Evolutionary conservation across 306 rosid species (phyloP).

Genomic region (Castanea sativa): DNA sequence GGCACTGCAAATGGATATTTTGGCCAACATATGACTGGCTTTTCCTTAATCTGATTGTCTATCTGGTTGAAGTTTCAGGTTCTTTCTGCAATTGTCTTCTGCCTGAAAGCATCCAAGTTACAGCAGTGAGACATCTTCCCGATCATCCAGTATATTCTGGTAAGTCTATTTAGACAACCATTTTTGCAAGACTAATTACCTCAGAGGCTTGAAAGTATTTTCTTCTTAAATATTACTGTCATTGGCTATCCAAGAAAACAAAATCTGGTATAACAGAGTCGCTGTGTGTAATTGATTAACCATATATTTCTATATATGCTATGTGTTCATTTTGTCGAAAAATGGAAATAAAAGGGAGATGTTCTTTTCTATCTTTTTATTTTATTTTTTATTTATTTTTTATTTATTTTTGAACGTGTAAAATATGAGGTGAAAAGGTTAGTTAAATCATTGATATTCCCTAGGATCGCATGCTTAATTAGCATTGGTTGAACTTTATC

Average conservation of each 20-base stretch:
- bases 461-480: not conserved
- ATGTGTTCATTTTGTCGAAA: not conserved
- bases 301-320: not conserved
- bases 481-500: not conserved
- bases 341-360: not conserved
- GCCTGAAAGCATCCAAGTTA: slow-evolving; percentile 77
- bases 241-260: slow-evolving; percentile 13
- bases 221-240: slow-evolving; percentile 13
- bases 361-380: not conserved
- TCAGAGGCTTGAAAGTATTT: not conserved
- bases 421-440: not conserved
- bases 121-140: slow-evolving; percentile 80
- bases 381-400: no score
- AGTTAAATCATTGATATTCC: not conserved
- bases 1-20: not conserved
- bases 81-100: slow-evolving; percentile 96
- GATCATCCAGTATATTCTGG: slow-evolving; percentile 68
- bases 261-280: not conserved
- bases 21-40: slow-evolving; percentile 9
- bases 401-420: not conserved
- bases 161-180: slow-evolving; percentile 27
- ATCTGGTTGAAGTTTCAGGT: slow-evolving; percentile 55
- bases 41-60: slow-evolving; percentile 41
- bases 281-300: not conserved
- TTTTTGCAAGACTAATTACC: not conserved